phyloP scores from a whole-genome alignment of 2,329 filamentous ascomycete genomes.

The Penicillium verrucosum region DNA sequence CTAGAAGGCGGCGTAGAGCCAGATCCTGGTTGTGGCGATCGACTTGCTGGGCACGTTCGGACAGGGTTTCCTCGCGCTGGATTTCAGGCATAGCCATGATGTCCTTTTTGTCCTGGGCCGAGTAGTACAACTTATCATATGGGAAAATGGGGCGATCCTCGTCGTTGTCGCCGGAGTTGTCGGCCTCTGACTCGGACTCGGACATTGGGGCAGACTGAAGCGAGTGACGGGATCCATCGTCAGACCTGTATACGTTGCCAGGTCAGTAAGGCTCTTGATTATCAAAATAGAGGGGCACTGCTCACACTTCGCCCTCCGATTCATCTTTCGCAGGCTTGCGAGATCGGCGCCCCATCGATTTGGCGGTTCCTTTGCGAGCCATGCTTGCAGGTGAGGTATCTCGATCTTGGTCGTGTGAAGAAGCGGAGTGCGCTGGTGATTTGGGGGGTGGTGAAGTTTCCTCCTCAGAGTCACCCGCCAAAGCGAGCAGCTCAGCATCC shows the following conservation, averaged over 20 bases:
- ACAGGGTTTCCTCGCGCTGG: slow-evolving; percentile 83
- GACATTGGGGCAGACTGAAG: slow-evolving; percentile 84
- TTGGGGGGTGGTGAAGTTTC: slow-evolving; percentile 52
- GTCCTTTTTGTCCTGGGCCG: slow-evolving; percentile 67
- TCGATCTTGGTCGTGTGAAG: slow-evolving; percentile 47
- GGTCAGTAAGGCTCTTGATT: slow-evolving; percentile 7
- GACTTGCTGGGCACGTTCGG: slow-evolving; percentile 78
- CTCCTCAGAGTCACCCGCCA: slow-evolving; percentile 68
- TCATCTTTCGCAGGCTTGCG: slow-evolving; percentile 59
- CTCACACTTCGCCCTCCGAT: slow-evolving; percentile 82
- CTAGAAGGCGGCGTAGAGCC: slow-evolving; percentile 73
- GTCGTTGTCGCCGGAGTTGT: slow-evolving; percentile 50
- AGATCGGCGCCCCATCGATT: slow-evolving; percentile 34
- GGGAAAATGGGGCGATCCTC: slow-evolving; percentile 63
- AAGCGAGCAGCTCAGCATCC: slow-evolving; percentile 88
- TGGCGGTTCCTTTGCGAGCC: slow-evolving; percentile 47
- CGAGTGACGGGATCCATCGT: slow-evolving; percentile 66
- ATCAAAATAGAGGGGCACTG: slow-evolving; percentile 24
- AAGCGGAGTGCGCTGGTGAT: slow-evolving; percentile 53
- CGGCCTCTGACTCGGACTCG: slow-evolving; percentile 76
- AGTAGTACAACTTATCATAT: slow-evolving; percentile 80
- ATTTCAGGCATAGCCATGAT: slow-evolving; percentile 88
- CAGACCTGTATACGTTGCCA: slow-evolving; percentile 55
- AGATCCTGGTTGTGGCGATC: slow-evolving; percentile 78
- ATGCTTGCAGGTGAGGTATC: slow-evolving; percentile 38